Base-by-base conservation (phyloP, 495 filamentous ascomycete species). In the Penicillium taxi region DNA sequence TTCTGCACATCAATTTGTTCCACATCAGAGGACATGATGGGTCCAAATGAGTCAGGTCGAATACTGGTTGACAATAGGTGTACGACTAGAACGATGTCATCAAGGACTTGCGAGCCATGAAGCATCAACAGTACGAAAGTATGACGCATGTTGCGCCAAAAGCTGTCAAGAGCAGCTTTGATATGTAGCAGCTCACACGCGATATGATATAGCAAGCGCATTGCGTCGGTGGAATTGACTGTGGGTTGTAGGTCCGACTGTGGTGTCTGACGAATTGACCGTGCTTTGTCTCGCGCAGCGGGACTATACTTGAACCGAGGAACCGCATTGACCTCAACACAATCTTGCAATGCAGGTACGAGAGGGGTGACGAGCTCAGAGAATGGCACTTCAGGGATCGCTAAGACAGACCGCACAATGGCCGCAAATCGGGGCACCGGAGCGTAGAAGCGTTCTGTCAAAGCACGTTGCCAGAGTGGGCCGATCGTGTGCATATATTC, bases 101-200 rank as follows among this genome's bases (percentile, higher is more conserved):
- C 41, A n/a, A 81, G 52, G 1, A 70, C 81, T 28, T 78, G 75
- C 21, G 64, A 63, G 23, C 63, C 56, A 35, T 73, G 73, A 14
- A 85, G 59, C 62, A 82, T 74, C 53, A 82, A 69, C 12, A 84
- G 50, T 12, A 78, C 65, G 53, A 82, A 83, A 14, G 78, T 75
- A 34, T 72, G 70, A 11, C 76, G 67, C 27, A 83, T 70, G 17
- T 56, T 45, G 30, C 61, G 61, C 82, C 82, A 86, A 48, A 84
- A 78, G 14, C 45, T 47, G 6, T 66, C 55, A 5, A 73, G 53
- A 4, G 62, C 62, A 13, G 54, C 52, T 9, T 63, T 47, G 11
- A 59, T 43, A 37, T 65, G 62, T 19, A 67, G 34, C 48, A 74
- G 64, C 24, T 63, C 65, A 12, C 67, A 58, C n/a, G 74, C 74